Evolutionary conservation across 1,284 basidiomycete genomes (phyloP), one percentile per base, ranked within the genome.

Genomic region (Mycosarcoma maydis): DNA sequence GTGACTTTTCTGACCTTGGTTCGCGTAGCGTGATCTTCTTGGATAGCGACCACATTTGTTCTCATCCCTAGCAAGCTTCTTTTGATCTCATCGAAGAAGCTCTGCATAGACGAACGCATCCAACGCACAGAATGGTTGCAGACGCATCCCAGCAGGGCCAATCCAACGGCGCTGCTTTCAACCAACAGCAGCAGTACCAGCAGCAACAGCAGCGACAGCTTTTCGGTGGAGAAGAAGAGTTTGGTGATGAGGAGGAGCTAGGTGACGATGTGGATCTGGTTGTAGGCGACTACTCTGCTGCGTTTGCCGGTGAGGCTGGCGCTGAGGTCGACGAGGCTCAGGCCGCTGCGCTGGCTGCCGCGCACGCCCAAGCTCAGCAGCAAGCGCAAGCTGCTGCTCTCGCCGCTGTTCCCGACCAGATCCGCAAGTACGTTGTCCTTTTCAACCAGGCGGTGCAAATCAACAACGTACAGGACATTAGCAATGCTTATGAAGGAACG

Each of bases 401-500:
- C 19, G 70, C 77, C 22, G 68, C 75, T 1, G 75, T 81, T 7
- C 80, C 80, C 23, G 78, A 80, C 53, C 76, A 67, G 38, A 79
- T 81, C 32, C 72, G 76, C 39, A 81, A 81, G 62, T 81, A 80
- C 72, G 71, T 81, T 29, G 67, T 76, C 10, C 74, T 78, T 43
- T 78, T 81, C 60, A 73, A 80, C 58, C 75, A 77, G 56, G 73
- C 80, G 8, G 55, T 81, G 3, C 69, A 72, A 57, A 78, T 76
- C 66, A 77, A 75, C 56, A 73, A 72, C 34, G 49, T 80, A 16
- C 56, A 65, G 2, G 91, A 94, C 77, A 95, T 96, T 75, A 92
- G 90, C 16, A 87, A 90, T 34, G 92, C 93, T 60, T 97, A 97
- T 80, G 94, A 96, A 84, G 91, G 90, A 62, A 94, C 92, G 23